phyloP scores from a whole-genome alignment of 208 protist species.

The Crithidia bombi region DNA sequence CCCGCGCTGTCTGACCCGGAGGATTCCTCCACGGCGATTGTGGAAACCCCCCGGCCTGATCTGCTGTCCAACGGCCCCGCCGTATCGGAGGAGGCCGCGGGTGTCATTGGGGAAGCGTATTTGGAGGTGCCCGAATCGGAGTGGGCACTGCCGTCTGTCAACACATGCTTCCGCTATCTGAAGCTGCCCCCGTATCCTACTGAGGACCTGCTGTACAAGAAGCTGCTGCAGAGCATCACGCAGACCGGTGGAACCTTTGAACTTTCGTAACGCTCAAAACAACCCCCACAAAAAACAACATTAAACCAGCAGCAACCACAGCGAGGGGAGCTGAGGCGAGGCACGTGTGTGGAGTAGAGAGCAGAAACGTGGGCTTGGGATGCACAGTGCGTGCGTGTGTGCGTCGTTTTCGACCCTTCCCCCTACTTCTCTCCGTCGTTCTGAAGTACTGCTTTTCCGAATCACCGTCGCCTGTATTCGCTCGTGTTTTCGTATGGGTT shows the following conservation, averaged over 20 bases:
- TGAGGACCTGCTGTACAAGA: conserved; percentile 84
- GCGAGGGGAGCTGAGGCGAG: no score
- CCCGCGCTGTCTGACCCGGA: conserved; percentile 20
- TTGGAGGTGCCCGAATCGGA: conserved; percentile 43
- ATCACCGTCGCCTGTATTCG: no score
- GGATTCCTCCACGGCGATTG: conserved; percentile 14
- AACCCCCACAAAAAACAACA: no score
- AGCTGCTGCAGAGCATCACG: conserved; percentile 83
- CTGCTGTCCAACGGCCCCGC: not conserved
- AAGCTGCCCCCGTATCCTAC: conserved; percentile 90
- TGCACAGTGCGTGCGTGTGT: no score
- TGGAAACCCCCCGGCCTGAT: conserved; percentile 14
- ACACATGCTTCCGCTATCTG: conserved; percentile 92
- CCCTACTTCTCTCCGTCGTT: no score
- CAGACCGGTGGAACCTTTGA: conserved; percentile 85
- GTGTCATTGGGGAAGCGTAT: not conserved
- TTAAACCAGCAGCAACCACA: no score
- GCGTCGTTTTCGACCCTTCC: no score
- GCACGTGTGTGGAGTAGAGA: no score
- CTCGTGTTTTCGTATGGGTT: not conserved
- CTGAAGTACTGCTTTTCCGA: no score
- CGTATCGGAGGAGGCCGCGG: conserved; percentile 19
- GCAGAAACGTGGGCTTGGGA: no score
- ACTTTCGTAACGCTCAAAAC: conserved; percentile 74
- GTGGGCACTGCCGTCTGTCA: conserved; percentile 89